A percentile compares a stretch with the other conserved stretches of the same genome.
Evolutionary conservation across 163 green algal genomes (phyloP).

Genomic region (Scenedesmus sp.): DNA sequence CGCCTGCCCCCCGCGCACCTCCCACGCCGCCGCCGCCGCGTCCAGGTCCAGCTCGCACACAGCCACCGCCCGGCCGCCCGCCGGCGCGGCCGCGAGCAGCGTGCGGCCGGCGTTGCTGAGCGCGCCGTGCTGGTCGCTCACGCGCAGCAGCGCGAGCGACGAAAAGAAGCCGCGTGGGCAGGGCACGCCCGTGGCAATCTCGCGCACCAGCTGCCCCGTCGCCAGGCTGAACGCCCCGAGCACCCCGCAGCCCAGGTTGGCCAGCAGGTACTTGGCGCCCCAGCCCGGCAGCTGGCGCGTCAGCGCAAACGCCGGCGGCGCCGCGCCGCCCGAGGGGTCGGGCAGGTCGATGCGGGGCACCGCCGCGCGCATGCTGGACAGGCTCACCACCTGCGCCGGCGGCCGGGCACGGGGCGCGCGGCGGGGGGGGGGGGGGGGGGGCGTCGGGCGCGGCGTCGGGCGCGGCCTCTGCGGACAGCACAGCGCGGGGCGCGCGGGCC

Average conservation of each 20-base stretch:
- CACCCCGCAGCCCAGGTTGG: conserved; percentile 51
- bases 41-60: conserved; percentile 50
- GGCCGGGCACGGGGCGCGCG: not conserved
- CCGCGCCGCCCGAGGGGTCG: conserved; percentile 49
- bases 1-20: not conserved
- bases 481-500: too few relatives aligned
- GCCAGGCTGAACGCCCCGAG: conserved; percentile 57
- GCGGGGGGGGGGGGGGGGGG: too few relatives aligned
- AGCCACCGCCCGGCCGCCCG: conserved; percentile 37
- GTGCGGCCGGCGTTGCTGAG: conserved; percentile 37
- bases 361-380: conserved; percentile 45
- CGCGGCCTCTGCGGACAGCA: too few relatives aligned
- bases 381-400: conserved; percentile 50
- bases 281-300: conserved; percentile 37
- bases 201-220: conserved; percentile 54
- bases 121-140: not conserved
- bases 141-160: not conserved
- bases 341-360: conserved; percentile 57
- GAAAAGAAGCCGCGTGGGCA: conserved; percentile 14
- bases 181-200: conserved; percentile 47
- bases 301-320: conserved; percentile 55
- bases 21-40: conserved; percentile 10
- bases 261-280: conserved; percentile 62
- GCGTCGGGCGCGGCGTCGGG: too few relatives aligned
- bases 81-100: conserved; percentile 37